Conservation (phyloP, 1,139 yeast species). For the Pneumocystis wakefieldiae region DNA sequence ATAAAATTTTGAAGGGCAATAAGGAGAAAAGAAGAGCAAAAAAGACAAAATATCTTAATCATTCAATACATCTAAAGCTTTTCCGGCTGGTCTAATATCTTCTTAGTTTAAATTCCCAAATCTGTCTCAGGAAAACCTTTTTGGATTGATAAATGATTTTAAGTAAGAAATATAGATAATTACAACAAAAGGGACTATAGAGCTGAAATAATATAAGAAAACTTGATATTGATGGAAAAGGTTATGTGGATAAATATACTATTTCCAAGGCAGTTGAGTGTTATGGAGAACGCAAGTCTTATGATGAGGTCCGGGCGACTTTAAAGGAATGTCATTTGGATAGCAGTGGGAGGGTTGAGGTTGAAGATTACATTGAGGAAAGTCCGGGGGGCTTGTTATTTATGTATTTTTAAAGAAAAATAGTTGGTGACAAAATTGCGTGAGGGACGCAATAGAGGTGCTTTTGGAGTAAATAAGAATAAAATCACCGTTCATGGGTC, state of each 20-base stretch:
- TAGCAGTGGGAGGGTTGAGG: conserved; percentile 91
- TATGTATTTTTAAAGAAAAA: background rate
- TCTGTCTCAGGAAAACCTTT: conserved; percentile 72
- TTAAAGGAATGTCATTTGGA: conserved; percentile 82
- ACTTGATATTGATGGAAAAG: conserved; percentile 80
- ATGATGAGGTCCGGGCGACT: conserved; percentile 89
- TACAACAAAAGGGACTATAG: background rate
- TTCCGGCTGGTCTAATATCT: background rate
- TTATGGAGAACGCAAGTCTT: conserved; percentile 54
- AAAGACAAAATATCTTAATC: too few relatives aligned
- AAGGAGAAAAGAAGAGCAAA: too few relatives aligned
- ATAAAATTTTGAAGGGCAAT: too few relatives aligned
- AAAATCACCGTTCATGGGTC: conserved; percentile 69
- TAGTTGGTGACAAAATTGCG: background rate
- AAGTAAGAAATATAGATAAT: conserved; percentile 20
- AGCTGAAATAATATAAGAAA: conserved; percentile 29
- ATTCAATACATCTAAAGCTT: background rate
- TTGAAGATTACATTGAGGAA: conserved; percentile 82
- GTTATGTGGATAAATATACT: conserved; percentile 88
- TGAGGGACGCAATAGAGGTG: background rate
- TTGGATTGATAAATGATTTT: conserved; percentile 68
- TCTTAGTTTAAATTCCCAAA: conserved; percentile 65
- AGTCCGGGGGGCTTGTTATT: background rate
- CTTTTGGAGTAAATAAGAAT: conserved; percentile 13
- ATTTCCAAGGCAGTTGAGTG: conserved; percentile 73